Conservation (phyloP, 179 eudicot genomes). For the Spergularia azorica region DNA sequence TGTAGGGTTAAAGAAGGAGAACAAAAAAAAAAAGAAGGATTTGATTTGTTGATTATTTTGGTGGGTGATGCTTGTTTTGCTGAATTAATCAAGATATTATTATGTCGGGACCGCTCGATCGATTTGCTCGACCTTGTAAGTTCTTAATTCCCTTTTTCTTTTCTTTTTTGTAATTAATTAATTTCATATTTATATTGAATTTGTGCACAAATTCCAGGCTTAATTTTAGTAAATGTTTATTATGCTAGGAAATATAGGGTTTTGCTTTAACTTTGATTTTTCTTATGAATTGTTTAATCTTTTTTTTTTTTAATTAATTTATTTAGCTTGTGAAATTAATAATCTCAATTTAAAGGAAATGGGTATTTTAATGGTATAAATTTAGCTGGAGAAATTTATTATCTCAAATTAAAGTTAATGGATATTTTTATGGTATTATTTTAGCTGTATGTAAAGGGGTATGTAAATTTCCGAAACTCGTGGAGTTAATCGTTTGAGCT, state of each 20-base stretch:
- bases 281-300: not conserved
- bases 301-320: no score
- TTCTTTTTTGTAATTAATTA: not conserved
- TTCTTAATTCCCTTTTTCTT: not conserved
- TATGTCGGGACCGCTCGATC: slow-evolving; percentile 97
- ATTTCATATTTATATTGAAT: not conserved
- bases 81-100: slow-evolving; percentile 6
- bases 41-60: not conserved
- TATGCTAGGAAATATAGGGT: not conserved
- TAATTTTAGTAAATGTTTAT: not conserved
- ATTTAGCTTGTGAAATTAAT: not conserved
- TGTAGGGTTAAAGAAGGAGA: slow-evolving; percentile 26
- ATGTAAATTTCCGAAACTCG: not conserved
- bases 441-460: not conserved
- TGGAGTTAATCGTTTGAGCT: not conserved
- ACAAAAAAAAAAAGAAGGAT: not conserved
- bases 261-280: not conserved
- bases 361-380: not conserved
- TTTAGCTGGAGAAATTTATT: not conserved
- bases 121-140: slow-evolving; percentile 94
- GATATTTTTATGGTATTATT: not conserved
- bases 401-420: not conserved
- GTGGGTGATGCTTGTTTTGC: slow-evolving; percentile 21
- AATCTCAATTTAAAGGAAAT: not conserved
- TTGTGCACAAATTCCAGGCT: not conserved